Base-by-base conservation (phyloP, 495 filamentous ascomycete genomes). In the Xylaria telfairii region DNA sequence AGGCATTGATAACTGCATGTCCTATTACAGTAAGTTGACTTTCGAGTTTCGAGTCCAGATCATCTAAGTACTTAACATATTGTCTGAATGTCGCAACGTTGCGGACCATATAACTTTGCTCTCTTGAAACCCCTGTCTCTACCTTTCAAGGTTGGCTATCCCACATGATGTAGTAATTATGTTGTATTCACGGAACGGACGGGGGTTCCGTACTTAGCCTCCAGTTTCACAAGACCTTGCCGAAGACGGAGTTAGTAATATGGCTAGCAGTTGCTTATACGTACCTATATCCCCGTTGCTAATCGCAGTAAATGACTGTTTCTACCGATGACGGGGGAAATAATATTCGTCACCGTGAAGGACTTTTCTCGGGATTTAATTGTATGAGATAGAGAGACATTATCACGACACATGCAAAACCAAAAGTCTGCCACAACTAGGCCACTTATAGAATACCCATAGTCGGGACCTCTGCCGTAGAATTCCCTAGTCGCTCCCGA, bases 161-260 rank as follows among this genome's bases (percentile, higher is more conserved):
- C 51, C 26, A 26, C 51, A 54, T 30, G 13, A 54, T 54, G 51
- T 13, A 54, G 51, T 17, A 28, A n/a, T n/a, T n/a, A n/a, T n/a
- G n/a, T n/a, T n/a, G 8, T 44, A 44, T 67, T 42, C 15, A 15
- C 34, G 4, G 65, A 56, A 28, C 10, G 12, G 37, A 67, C 65
- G 44, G 47, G 65, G 65, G 37, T 37, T 51, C 24, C 4, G 9
- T 47, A 41, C 1, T n/a, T n/a, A n/a, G n/a, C 30, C 47, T 39
- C 34, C 30, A 41, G 24, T 32, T 28, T 30, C n/a, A 9, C 6
- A 5, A 34, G 15, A 0, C 37, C 41, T 26, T 57, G 65, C 65
- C 65, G 65, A 68, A 42, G 65, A 39, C 65, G 65, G 65, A 68
- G 39, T 24, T 59, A 32, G 12, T 44, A 63, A n/a, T n/a, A n/a